These are phyloP conservation scores for Waltergamsia citrina DNA, from an alignment of 2,329 filamentous ascomycete genomes.

Conservation along the genomic window DNA sequence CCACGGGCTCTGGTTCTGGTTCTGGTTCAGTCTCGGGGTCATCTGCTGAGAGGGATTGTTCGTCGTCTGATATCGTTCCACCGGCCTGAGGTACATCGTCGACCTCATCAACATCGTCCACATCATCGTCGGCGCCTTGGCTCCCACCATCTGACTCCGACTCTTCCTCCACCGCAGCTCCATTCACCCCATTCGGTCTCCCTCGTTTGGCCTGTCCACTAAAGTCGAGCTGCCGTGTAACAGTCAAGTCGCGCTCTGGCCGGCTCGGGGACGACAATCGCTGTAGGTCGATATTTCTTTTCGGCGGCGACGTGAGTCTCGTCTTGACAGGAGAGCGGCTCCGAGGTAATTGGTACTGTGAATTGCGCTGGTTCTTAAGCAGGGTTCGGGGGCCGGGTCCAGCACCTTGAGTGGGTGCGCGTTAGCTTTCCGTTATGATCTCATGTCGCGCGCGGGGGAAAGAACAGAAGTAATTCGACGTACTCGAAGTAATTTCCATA, in stretches of 20 bases:
- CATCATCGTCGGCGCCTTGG: conserved; percentile 17
- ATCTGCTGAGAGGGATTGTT: conserved; percentile 8
- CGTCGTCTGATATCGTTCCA: conserved; percentile 1
- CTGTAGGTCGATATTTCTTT: conserved; percentile 48
- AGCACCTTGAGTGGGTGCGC: conserved; percentile 26
- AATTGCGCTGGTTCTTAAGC: conserved; percentile 40
- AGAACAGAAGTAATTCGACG: conserved; percentile 14
- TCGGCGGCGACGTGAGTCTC: conserved; percentile 48
- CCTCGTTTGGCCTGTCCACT: conserved; percentile 10
- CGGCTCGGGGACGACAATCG: conserved; percentile 40
- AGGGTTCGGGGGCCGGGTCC: conserved; percentile 45
- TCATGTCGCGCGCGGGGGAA: background rate
- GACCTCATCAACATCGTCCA: conserved; percentile 12
- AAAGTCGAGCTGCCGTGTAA: conserved; percentile 49
- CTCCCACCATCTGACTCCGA: conserved; percentile 15
- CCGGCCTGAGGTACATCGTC: too few species aligned
- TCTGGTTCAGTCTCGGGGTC: conserved; percentile 10
- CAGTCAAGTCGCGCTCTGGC: conserved; percentile 25
- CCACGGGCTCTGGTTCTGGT: conserved; percentile 8
- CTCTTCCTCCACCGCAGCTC: conserved; percentile 11
- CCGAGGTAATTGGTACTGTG: conserved; percentile 36
- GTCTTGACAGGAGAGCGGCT: conserved; percentile 56
- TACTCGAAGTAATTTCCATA: conserved; percentile 45
- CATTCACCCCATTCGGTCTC: conserved; percentile 14
- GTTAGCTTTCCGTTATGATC: background rate